These are phyloP conservation scores for Neurospora sp. DNA, from an alignment of 495 filamentous ascomycete genomes.

Conservation along the genomic window DNA sequence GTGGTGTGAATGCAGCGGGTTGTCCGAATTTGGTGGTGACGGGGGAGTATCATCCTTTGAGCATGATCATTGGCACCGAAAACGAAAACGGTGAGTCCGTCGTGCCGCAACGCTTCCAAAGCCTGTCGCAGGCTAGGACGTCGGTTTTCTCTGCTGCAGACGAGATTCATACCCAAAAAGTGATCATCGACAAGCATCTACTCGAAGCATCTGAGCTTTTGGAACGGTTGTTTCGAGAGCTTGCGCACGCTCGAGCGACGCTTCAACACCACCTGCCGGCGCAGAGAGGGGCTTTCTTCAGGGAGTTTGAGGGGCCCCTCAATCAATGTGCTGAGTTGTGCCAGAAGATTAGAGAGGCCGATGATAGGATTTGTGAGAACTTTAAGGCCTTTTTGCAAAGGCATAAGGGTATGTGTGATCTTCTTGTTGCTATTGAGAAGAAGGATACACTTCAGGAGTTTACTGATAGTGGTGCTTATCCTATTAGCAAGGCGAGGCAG, in stretches of 20 bases:
- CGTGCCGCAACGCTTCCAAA: background rate
- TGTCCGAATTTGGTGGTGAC: background rate
- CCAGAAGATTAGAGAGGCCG: background rate
- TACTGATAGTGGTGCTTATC: background rate
- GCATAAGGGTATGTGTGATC: background rate
- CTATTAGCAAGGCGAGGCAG: background rate
- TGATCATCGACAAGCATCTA: background rate
- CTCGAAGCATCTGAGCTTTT: background rate
- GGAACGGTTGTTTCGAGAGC: rapidly evolving
- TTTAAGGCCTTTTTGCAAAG: background rate
- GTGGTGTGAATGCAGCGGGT: background rate
- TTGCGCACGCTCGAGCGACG: background rate
- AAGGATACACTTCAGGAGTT: background rate
- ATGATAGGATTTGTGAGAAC: background rate
- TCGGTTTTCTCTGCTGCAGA: rapidly evolving
- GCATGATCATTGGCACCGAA: no score
- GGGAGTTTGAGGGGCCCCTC: background rate
- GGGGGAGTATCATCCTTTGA: background rate
- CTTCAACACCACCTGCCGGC: background rate
- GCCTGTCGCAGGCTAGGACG: background rate
- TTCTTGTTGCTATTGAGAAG: background rate
- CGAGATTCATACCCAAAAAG: background rate
- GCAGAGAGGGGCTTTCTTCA: background rate
- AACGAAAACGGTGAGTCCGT: no score
- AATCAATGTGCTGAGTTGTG: background rate